Base-by-base conservation (phyloP, 352 stramenopile species). In the Phytophthora capsici region DNA sequence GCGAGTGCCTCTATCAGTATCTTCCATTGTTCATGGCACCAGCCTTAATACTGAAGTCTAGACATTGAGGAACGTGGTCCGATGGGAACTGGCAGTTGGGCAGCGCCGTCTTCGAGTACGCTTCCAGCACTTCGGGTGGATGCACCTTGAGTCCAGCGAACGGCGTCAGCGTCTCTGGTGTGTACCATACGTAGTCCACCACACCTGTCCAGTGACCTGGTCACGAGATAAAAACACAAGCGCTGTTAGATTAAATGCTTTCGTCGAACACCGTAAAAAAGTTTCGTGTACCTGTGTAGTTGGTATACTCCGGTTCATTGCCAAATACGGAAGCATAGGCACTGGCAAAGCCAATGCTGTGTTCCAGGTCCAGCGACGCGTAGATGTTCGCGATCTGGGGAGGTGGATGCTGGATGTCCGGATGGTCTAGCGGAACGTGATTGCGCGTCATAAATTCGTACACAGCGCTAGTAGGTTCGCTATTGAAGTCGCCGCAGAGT, bases 401-500 rank as follows among this genome's bases (percentile, higher is more conserved):
- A 26, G 75, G 70, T 58, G 75, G 62, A 16, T 98, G 84, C n/a
- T 92, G 86, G 22, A 97, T 82, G 62, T 99, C 96, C 6, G 91
- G 88, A 63, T 99, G 96, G 55, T 97, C 88, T 12, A 82, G 65
- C n/a, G 73, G 66, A 22, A 94, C 77, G 55, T 95, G 87, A 49
- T 95, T 94, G 23, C 77, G 90, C 65, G 88, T 95, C 73, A 99
- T 89, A 49, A 99, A 91, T 72, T 99, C 93, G 77, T 99, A 99
- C 41, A 99, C 97, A 17, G 95, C 93, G 59, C 90, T 98, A 51
- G 91, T 84, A 32, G 97, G 97, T 62, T 98, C 97, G 60, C 90
- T 98, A 84, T 99, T 99, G 69, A 99, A 99, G 71, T 99, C 98
- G 38, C 98, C 98, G 73, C 96, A 99, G 23, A 99, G 82, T 59